phyloP scores from a whole-genome alignment of 345 rosid species.

The Odontarrhena argentea region DNA sequence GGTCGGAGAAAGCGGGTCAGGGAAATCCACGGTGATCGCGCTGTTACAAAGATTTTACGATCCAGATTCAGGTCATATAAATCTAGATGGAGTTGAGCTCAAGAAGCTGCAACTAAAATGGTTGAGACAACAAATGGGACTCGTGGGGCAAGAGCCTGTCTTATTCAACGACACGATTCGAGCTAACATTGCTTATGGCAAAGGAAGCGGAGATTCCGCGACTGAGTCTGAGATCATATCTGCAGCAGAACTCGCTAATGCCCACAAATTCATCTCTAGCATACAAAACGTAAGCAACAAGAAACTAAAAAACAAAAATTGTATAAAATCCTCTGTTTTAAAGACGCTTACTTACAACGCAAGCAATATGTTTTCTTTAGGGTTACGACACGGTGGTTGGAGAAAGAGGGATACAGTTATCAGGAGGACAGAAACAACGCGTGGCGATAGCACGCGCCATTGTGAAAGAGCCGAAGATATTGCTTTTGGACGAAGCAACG shows the following conservation, averaged over 20 bases:
- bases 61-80: conserved; percentile 60
- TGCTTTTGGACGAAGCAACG: conserved; percentile 85
- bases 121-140: conserved; percentile 78
- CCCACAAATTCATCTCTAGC: conserved; percentile 63
- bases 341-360: background rate
- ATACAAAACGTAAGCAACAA: conserved; percentile 48
- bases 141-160: conserved; percentile 72
- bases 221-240: conserved; percentile 62
- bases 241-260: conserved; percentile 71
- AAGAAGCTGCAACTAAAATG: conserved; percentile 59
- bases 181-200: conserved; percentile 77
- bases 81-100: conserved; percentile 65
- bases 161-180: conserved; percentile 64
- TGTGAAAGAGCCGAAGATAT: conserved; percentile 62
- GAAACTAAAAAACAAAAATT: background rate
- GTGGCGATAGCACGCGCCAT: conserved; percentile 81
- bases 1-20: conserved; percentile 83
- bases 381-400: conserved; percentile 75
- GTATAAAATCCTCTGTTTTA: background rate
- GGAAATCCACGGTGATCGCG: conserved; percentile 69
- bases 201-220: conserved; percentile 49
- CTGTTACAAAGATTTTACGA: conserved; percentile 72
- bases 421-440: conserved; percentile 82
- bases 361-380: conserved; percentile 34
- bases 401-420: conserved; percentile 68